Evolutionary conservation across 306 rosid species (phyloP), one percentile per base, ranked within the genome.

Genomic region (Lathyrus tuberosus): DNA sequence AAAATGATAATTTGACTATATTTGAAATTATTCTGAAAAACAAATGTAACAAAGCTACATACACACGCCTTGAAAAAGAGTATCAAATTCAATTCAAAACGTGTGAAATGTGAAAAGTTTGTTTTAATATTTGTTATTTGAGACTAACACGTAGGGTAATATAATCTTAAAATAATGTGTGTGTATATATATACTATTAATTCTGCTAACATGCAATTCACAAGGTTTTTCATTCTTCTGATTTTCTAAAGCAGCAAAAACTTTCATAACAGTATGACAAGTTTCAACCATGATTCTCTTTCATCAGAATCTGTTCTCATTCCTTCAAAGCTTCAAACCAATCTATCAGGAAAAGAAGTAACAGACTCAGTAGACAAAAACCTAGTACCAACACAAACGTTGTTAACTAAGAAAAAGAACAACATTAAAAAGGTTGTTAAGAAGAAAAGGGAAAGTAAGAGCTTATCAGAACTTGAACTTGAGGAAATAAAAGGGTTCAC

Each of bases 401-500:
- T 67, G 37, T 67, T 26, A 47, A 65, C 76, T 10, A 64, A 69
- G 79, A 79, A 59, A 68, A 78, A 69, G 42, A 35, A 35, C 40
- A 37, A 1, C 30, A 31, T 38, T 3, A 43, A 9, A 16, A 59
- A 51, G 11, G 63, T 48, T 14, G 63, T 57, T 57, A 78, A 14
- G 69, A 81, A n/a, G 63, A 82, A 14, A 11, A 74, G 81, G 11
- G 87, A 62, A 46, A 86, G 84, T 57, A 93, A 90, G 88, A 93
- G 97, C 69, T 76, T 88, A 16, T 73, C 97, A 14, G 96, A 88
- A 64, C 97, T 93, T 66, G 94, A 93, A 70, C 86, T 84, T 59
- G 86, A 90, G 56, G 98, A 93, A 84, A 74, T 90, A 70, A 84
- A 87, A 84, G 98, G 97, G 85, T 94, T 94, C 62, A 85, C 84